Percentiles rank a stretch among this genome's conserved stretches.
phyloP scores from a whole-genome alignment of 2,329 filamentous ascomycete species.

The Fusarium sp. region DNA sequence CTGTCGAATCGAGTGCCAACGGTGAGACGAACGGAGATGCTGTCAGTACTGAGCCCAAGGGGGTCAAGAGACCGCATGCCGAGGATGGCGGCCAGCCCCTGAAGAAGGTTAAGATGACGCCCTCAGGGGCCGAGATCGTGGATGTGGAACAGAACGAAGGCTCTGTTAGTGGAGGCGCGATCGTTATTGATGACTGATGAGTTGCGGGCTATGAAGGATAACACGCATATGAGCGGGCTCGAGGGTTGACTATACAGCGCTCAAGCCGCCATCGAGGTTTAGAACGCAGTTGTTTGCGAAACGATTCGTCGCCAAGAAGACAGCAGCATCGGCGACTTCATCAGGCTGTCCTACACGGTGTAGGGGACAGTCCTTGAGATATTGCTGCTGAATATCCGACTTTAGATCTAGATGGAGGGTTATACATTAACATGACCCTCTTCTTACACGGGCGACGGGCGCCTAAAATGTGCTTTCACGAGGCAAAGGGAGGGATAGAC shows the following conservation, averaged over 20 bases:
- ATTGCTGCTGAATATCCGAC: constrained; percentile 54
- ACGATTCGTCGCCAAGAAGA: constrained; percentile 80
- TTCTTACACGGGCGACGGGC: constrained; percentile 21
- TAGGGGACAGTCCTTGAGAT: constrained; percentile 68
- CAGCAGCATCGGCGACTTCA: constrained; percentile 84
- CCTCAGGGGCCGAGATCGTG: constrained; percentile 57
- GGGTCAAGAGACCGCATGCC: constrained; percentile 61
- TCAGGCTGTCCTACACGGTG: constrained; percentile 74
- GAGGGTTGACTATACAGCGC: constrained; percentile 65
- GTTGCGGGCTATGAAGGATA: constrained; percentile 5
- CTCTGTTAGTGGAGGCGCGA: constrained; percentile 64
- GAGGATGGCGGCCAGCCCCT: constrained; percentile 57
- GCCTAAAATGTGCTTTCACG: constrained; percentile 19
- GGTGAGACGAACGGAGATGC: constrained; percentile 57
- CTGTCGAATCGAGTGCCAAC: constrained; percentile 56
- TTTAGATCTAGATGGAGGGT: constrained; percentile 52
- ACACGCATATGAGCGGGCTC: constrained; percentile 20
- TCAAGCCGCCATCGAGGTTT: constrained; percentile 87
- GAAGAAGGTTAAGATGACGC: constrained; percentile 64
- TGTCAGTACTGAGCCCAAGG: constrained; percentile 50
- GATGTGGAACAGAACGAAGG: constrained; percentile 60
- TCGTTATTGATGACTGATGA: constrained; percentile 72
- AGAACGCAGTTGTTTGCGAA: constrained; percentile 91
- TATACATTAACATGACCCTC: constrained; percentile 57
- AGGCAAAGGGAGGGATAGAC: constrained; percentile 44